A percentile compares a stretch with the other conserved stretches of the same genome.
phyloP scores from a whole-genome alignment of 192 early-diverging fungal genomes.

The Backusella parvicylindrica region DNA sequence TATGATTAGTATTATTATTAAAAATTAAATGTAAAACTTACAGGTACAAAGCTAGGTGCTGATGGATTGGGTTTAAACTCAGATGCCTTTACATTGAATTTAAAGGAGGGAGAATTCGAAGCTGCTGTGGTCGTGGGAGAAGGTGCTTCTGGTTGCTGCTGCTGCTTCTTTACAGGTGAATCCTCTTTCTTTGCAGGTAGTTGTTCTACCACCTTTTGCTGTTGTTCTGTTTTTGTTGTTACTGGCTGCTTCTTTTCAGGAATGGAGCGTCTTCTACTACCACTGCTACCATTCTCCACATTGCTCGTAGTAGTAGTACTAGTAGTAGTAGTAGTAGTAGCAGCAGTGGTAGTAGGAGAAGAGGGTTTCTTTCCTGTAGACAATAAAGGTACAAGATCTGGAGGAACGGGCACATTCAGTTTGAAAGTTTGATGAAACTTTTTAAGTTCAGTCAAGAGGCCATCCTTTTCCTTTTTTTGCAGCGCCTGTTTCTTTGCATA shows the following conservation, averaged over 20 bases:
- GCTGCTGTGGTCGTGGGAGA: slow-evolving; percentile 18
- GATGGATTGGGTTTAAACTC: slow-evolving; percentile 75
- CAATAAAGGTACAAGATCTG: slow-evolving; percentile 77
- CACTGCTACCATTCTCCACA: no score
- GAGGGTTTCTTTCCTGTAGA: slow-evolving; percentile 43
- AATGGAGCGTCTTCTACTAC: background rate
- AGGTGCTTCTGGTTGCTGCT: background rate
- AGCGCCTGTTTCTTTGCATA: slow-evolving; percentile 72
- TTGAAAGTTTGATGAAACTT: slow-evolving; percentile 79
- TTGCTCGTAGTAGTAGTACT: background rate
- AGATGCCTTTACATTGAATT: slow-evolving; percentile 71
- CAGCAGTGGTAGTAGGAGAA: background rate
- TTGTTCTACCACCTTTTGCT: background rate
- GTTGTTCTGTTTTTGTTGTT: background rate
- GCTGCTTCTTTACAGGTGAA: background rate
- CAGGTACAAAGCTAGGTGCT: slow-evolving; percentile 69
- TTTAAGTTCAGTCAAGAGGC: slow-evolving; percentile 72
- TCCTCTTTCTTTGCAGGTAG: slow-evolving; percentile 1
- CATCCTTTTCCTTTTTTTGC: slow-evolving; percentile 70
- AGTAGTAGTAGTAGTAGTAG: background rate
- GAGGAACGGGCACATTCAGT: slow-evolving; percentile 77
- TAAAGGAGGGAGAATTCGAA: slow-evolving; percentile 36
- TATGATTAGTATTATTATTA: no score
- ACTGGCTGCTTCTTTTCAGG: background rate
- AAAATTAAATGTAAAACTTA: no score